Percentiles rank a stretch among this genome's conserved stretches.
Conservation (phyloP, 495 filamentous ascomycete genomes). For the Pseudevernia furfuracea region DNA sequence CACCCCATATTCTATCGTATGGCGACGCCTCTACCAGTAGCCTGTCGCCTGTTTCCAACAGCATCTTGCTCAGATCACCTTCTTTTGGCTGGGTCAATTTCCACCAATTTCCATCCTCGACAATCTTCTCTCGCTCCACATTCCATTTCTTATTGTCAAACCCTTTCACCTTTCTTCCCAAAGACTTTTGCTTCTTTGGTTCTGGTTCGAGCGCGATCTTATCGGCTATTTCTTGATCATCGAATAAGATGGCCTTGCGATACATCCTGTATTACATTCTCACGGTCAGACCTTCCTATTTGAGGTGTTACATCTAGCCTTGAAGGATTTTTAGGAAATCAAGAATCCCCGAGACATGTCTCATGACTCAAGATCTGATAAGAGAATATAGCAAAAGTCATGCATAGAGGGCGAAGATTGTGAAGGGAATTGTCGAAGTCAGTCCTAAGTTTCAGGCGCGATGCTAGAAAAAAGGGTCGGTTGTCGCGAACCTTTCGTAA, state of each 20-base stretch:
- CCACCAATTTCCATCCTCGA: conserved; percentile 49
- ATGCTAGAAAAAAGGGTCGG: too few species aligned
- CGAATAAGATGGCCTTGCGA: conserved; percentile 52
- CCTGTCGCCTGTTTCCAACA: conserved; percentile 51
- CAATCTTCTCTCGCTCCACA: conserved; percentile 45
- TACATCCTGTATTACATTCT: conserved; percentile 39
- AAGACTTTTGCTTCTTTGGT: conserved; percentile 42
- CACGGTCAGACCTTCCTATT: not conserved
- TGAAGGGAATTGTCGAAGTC: too few species aligned
- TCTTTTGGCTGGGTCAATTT: conserved; percentile 46
- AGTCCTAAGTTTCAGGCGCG: too few species aligned
- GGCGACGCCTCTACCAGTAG: conserved; percentile 56
- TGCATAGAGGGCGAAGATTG: too few species aligned
- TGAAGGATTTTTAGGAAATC: not conserved
- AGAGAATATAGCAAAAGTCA: too few species aligned
- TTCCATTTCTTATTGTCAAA: conserved; percentile 52
- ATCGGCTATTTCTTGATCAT: conserved; percentile 31
- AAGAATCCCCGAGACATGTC: not conserved
- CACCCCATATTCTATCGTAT: conserved; percentile 58
- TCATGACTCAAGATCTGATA: too few species aligned
- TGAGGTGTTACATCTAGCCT: not conserved
- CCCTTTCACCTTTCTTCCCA: conserved; percentile 49
- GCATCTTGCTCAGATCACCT: conserved; percentile 34
- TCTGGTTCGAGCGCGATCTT: conserved; percentile 37
- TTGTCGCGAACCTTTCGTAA: too few species aligned